Base-by-base conservation (phyloP, 2,329 filamentous ascomycete genomes). In the Intubia oerlemansii region DNA sequence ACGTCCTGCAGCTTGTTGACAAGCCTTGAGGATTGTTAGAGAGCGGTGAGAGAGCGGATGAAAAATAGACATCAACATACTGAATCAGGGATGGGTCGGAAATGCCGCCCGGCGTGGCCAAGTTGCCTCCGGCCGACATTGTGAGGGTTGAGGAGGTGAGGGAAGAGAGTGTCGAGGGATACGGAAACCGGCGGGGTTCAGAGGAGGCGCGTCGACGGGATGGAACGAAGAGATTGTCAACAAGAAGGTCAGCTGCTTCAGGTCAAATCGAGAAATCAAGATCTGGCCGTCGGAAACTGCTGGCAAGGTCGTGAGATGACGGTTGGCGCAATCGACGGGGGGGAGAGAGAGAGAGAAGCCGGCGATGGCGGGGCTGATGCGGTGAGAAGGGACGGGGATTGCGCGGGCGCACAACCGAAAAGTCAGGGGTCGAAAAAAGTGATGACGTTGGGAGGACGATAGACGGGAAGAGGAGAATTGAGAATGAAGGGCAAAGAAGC, bases 1-100 rank as follows among this genome's bases (percentile, higher is more conserved):
- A 98, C 88, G 80, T 98, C 88, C 52, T 98, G 88, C 27, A 98
- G 73, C 62, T 91, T 95, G 64, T 98, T 98, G 50, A 98, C 88
- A 43, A 95, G 76, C 46, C 68, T 74, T 37, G 30, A n/a, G 5
- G n/a, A n/a, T n/a, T n/a, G 31, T 31, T 27, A 33, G 33, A 9
- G 14, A 14, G 12, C 20, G 18, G n/a, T 17, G 8, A 10, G 8
- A 29, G 7, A 21, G 18, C 16, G 14, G 2, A 1, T 5, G 5
- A 7, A n/a, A 17, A 8, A 21, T 6, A 17, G 8, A 16, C 15
- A n/a, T 5, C 2, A 10, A 37, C 39, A 22, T 20, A 41, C 39
- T 40, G 38, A 32, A 41, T 41, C 30, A 41, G 34, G 17, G 39
- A 38, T 25, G 39, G 39, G 29, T 41, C 39, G 17, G 39, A 41